Percentiles rank a stretch among this genome's conserved stretches.
Evolutionary conservation across 2,329 filamentous ascomycete species (phyloP).

Genomic region (Colletotrichum shisoi): DNA sequence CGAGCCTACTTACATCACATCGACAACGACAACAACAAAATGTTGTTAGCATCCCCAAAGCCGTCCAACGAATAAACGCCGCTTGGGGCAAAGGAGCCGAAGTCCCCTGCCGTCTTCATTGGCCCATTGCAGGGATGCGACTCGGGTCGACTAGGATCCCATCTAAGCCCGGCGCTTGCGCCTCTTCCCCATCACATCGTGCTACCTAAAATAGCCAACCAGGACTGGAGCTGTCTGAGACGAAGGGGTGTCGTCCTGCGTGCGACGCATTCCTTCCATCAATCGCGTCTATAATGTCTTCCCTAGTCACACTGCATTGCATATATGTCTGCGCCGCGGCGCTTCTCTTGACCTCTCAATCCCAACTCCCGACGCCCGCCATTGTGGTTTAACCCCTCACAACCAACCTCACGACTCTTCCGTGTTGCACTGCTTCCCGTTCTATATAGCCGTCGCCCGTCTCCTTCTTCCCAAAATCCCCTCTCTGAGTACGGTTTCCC

Average conservation of each 20-base stretch:
- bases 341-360: conserved; percentile 11
- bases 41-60: background rate
- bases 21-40: too few species aligned
- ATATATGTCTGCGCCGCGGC: conserved; percentile 37
- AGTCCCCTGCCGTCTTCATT: conserved; percentile 40
- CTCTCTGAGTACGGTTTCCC: conserved; percentile 1
- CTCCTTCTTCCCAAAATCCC: conserved; percentile 13
- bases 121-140: conserved; percentile 40
- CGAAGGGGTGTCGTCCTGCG: conserved; percentile 40
- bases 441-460: conserved; percentile 38
- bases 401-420: conserved; percentile 5
- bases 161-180: conserved; percentile 50
- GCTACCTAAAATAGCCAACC: conserved; percentile 52
- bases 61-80: conserved; percentile 36
- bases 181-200: conserved; percentile 44
- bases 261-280: conserved; percentile 35
- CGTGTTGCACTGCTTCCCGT: conserved; percentile 21
- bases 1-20: background rate
- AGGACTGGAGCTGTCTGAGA: conserved; percentile 42
- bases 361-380: conserved; percentile 8
- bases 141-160: conserved; percentile 40
- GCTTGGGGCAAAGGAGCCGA: conserved; percentile 39
- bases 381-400: conserved; percentile 20
- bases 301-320: conserved; percentile 40
- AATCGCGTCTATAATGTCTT: conserved; percentile 41